Evolutionary conservation across 176 grass and related monocot genomes (phyloP), one percentile per base, ranked within the genome.

Genomic region (Oryza brachyantha): DNA sequence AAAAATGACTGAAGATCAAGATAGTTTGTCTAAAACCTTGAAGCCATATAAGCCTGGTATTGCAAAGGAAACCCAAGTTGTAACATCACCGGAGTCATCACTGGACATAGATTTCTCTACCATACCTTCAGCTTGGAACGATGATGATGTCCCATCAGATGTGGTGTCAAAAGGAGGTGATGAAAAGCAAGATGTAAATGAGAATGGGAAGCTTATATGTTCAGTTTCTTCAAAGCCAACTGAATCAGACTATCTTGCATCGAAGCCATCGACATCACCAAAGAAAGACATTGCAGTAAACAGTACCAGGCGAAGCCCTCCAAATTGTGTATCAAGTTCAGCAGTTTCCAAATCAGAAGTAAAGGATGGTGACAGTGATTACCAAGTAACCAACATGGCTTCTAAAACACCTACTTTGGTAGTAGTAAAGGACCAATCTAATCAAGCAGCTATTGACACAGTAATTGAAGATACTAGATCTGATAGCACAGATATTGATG

Each of bases 61-160:
- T 87, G 55, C 75, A 61, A 93, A 88, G 85, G 85, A 85, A 68
- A 73, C 75, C 22, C 70, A 80, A 60, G 70, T 68, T 52, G 36
- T 54, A 74, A 83, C 64, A 74, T 82, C 82, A 39, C 3, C 61
- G 13, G 70, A 75, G 57, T 73, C 79, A 22, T 79, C 76, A 3
- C 57, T 86, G 52, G 83, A 90, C 61, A 83, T 85, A 62, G 92
- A 98, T 64, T 84, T 88, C 60, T 77, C 91, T 81, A 83, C 81
- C 34, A 85, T 84, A 84, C 87, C 86, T 71, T 95, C 96, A 65
- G 88, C 96, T 69, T 98, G 96, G 96, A 93, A 92, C 60, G 85
- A 93, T 28, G 92, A 92, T 69, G 80, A 86, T 70, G 79, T 74
- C 43, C 57, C 65, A 73, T 86, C 80, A 81, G 79, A 83, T 36